These are phyloP conservation scores for Meyerozyma carpophila DNA, from an alignment of 1,139 yeast species.

Conservation along the genomic window DNA sequence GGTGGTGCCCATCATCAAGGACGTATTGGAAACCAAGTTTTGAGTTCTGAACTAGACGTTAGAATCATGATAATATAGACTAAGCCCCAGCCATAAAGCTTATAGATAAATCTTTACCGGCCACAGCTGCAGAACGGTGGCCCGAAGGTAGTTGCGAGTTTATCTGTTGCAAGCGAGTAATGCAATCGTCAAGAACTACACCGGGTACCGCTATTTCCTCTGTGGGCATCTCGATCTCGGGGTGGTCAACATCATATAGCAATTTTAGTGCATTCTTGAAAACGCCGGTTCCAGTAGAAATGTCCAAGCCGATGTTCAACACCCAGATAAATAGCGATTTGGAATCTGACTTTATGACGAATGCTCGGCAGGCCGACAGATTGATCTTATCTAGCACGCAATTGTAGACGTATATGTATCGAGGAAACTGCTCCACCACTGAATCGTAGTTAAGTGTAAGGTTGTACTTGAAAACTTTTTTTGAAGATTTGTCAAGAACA, in stretches of 20 bases:
- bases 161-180: constrained; percentile 8
- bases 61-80: background rate
- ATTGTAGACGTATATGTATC: constrained; percentile 32
- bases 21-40: constrained; percentile 17
- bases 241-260: constrained; percentile 23
- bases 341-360: constrained; percentile 56
- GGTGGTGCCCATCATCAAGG: constrained; percentile 63
- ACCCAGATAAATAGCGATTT: constrained; percentile 53
- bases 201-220: constrained; percentile 12
- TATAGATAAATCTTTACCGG: constrained; percentile 3
- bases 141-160: background rate
- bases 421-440: constrained; percentile 22
- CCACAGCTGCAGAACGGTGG: background rate
- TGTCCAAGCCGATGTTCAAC: constrained; percentile 34
- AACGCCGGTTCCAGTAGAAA: constrained; percentile 14
- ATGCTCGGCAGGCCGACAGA: constrained; percentile 40
- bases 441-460: constrained; percentile 24
- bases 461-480: constrained; percentile 59
- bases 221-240: constrained; percentile 11
- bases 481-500: constrained; percentile 14
- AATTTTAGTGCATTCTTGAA: constrained; percentile 36
- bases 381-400: constrained; percentile 41
- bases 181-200: constrained; percentile 9
- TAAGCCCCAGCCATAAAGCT: constrained; percentile 9
- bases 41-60: background rate